phyloP scores from a whole-genome alignment of 768 basidiomycete genomes.

The Mycena haematopus region DNA sequence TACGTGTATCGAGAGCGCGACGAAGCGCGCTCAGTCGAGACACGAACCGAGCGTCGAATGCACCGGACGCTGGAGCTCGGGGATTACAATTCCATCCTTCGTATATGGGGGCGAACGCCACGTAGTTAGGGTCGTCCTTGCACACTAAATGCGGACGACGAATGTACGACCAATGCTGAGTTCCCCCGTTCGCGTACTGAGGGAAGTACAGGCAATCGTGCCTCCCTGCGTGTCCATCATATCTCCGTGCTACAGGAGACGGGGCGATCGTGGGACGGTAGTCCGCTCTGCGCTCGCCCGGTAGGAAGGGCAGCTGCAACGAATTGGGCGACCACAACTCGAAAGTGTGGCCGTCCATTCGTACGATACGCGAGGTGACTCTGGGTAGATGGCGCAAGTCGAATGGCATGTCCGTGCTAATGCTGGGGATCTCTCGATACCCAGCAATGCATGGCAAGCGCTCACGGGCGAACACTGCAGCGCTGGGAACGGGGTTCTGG shows the following conservation, averaged over 20 bases:
- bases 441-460: neutral
- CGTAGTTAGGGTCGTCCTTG: neutral
- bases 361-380: neutral
- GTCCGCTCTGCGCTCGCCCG: neutral
- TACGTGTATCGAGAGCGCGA: neutral
- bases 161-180: slow-evolving; percentile 5
- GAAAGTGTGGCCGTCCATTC: neutral
- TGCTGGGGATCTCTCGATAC: neutral
- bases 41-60: neutral
- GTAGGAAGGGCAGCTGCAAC: neutral
- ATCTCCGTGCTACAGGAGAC: neutral
- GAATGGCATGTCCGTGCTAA: neutral
- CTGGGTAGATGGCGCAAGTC: neutral
- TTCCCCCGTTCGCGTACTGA: neutral
- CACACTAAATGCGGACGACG: neutral
- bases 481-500: no score
- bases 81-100: no score
- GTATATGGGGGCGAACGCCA: neutral
- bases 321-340: slow-evolving; percentile 19
- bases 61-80: neutral
- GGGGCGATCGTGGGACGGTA: neutral
- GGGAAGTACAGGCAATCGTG: slow-evolving; percentile 2
- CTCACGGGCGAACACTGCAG: no score
- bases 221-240: slow-evolving; percentile 2
- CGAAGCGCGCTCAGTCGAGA: neutral